phyloP scores from a whole-genome alignment of 2,329 filamentous ascomycete species.

The Fusarium fujikuroi region DNA sequence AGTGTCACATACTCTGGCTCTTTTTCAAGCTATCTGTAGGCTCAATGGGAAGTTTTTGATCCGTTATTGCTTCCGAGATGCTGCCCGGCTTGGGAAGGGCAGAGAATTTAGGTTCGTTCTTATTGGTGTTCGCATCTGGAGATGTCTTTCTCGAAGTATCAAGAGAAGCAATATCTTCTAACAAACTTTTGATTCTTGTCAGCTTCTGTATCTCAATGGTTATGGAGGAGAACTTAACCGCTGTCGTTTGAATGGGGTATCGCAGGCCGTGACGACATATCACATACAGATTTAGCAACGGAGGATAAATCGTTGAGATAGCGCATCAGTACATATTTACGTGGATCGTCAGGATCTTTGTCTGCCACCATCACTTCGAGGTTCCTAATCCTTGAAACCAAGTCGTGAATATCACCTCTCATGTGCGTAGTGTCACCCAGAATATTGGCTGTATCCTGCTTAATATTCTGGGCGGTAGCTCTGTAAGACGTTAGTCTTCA shows the following conservation, averaged over 20 bases:
- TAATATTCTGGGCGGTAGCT: neutral
- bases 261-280: neutral
- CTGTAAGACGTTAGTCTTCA: neutral
- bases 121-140: no score
- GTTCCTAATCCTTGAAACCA: neutral
- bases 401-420: neutral
- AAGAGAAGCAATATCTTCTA: no score
- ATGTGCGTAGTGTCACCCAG: neutral
- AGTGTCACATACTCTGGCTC: no score
- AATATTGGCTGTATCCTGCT: constrained; percentile 6
- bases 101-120: no score
- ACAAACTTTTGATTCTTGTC: no score
- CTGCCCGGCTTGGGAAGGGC: no score
- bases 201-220: no score
- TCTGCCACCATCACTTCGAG: neutral
- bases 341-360: neutral
- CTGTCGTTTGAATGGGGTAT: neutral
- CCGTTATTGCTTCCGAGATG: no score
- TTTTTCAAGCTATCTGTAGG: no score
- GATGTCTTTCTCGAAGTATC: no score
- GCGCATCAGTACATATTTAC: neutral
- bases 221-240: no score
- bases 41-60: no score
- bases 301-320: constrained; percentile 10
- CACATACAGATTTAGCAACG: constrained; percentile 1